Base-by-base conservation (phyloP, 139 green algal species). In the Picochlorum sp. region DNA sequence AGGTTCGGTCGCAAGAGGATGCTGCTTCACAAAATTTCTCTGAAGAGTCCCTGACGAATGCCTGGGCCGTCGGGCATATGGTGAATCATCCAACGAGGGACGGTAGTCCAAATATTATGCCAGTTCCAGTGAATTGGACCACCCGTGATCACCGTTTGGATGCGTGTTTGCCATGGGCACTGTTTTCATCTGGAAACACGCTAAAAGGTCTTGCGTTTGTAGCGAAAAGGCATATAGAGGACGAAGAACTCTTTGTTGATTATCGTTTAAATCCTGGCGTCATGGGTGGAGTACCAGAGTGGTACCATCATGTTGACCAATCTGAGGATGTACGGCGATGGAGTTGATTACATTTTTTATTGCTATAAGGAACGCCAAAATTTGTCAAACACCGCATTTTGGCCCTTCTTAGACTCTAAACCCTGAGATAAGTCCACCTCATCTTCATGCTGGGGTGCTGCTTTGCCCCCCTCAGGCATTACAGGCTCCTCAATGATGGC, bases 171-270 rank as follows among this genome's bases (percentile, higher is more conserved):
- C 50, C 50, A 58, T 58, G 23, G 23, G 23, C 23, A 26, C 0
- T 30, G 10, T 58, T 58, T 26, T 49, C 50, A 11, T 58, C 23
- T 26, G 9, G 34, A 3, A 13, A 3, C 0, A 41, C 16, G n/a
- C 47, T 54, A 20, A 26, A 26, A 54, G 15, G 79, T n/a, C 49
- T 90, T 26, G 82, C 63, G 0, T 60, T 92, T 37, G 76, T 92
- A n/a, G 82, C 85, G 6, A 26, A 69, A 30, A 2, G 52, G 2
- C 49, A 71, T 38, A 28, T 88, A 1, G 13, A 72, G 3, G 72
- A 83, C 37, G 68, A 86, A 52, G 85, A 92, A 66, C 32, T 92
- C n/a, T 66, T 90, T 60, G 52, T 90, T n/a, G 85, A 92, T 68
- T 92, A 92, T 65, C 56, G 85, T 15, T 68, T 89, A 7, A 84